Percentiles rank a stretch among this genome's conserved stretches.
Evolutionary conservation across 2,329 filamentous ascomycete genomes (phyloP).

Genomic region (Colletotrichum agaves): DNA sequence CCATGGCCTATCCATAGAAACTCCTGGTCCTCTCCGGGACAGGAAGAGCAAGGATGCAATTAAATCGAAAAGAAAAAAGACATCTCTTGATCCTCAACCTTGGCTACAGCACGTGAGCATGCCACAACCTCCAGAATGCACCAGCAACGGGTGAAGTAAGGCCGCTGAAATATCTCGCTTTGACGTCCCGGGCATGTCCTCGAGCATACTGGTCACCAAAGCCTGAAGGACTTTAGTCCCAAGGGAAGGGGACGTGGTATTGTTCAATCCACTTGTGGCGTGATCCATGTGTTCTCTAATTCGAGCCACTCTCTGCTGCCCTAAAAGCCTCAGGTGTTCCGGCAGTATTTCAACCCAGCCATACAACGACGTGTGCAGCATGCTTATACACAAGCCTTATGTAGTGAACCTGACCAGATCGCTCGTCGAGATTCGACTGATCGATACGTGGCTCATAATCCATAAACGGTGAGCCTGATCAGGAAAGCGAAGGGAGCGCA

Average conservation of each 20-base stretch:
- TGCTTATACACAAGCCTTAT: slow-evolving; percentile 33
- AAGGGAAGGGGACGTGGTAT: too few relatives aligned
- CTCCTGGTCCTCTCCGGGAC: slow-evolving; percentile 7
- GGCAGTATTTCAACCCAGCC: slow-evolving; percentile 21
- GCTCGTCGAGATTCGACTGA: slow-evolving; percentile 35
- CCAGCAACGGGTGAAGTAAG: slow-evolving; percentile 30
- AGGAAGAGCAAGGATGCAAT: slow-evolving; percentile 8
- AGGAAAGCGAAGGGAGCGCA: slow-evolving; percentile 24
- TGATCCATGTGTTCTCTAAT: slow-evolving; percentile 25
- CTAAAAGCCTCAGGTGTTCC: slow-evolving; percentile 27
- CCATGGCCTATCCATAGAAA: slow-evolving; percentile 1
- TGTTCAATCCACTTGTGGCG: not conserved
- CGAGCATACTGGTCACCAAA: slow-evolving; percentile 13
- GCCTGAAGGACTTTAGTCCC: slow-evolving; percentile 5
- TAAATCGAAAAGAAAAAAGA: slow-evolving; percentile 29
- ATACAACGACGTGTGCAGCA: slow-evolving; percentile 23
- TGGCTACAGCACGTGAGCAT: slow-evolving; percentile 26
- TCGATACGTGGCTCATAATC: slow-evolving; percentile 44
- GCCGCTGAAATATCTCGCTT: slow-evolving; percentile 26
- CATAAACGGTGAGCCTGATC: slow-evolving; percentile 33
- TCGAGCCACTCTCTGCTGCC: slow-evolving; percentile 24
- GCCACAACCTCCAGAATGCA: slow-evolving; percentile 29
- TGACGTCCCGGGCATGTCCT: slow-evolving; percentile 21
- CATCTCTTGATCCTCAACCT: slow-evolving; percentile 30
- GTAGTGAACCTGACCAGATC: slow-evolving; percentile 30